Percentiles rank a stretch among this genome's conserved stretches.
phyloP scores from a whole-genome alignment of 2,329 filamentous ascomycete genomes.

The Aureobasidium sp. region DNA sequence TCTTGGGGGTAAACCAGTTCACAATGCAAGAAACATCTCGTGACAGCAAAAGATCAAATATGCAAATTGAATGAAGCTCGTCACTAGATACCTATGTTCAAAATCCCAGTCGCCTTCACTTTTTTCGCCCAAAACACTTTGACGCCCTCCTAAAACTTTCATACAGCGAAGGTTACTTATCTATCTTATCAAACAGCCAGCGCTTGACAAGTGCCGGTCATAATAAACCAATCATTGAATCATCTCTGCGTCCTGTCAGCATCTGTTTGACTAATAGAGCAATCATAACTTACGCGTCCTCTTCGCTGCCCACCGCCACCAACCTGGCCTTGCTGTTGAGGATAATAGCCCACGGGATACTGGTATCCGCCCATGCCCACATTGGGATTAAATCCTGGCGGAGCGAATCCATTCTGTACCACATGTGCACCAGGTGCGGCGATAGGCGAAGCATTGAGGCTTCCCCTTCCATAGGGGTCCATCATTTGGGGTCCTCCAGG shows the following conservation, averaged over 20 bases:
- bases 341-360: constrained; percentile 41
- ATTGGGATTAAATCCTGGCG: constrained; percentile 35
- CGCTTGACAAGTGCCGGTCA: background rate
- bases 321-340: constrained; percentile 30
- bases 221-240: constrained; percentile 1
- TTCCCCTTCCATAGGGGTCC: constrained; percentile 33
- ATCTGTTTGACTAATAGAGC: background rate
- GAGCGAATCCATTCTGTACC: constrained; percentile 35
- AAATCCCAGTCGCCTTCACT: constrained; percentile 6
- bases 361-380: constrained; percentile 33
- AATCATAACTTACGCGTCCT: constrained; percentile 38
- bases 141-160: constrained; percentile 4
- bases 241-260: constrained; percentile 4
- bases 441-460: constrained; percentile 29
- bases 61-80: background rate
- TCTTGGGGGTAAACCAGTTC: too few species aligned
- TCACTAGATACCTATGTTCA: constrained; percentile 8
- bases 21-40: background rate
- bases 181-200: constrained; percentile 10
- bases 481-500: constrained; percentile 24
- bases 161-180: background rate
- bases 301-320: constrained; percentile 43
- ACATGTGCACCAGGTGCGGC: constrained; percentile 27
- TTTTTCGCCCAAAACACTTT: background rate
- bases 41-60: background rate